Percentiles rank a stretch among this genome's conserved stretches.
Evolutionary conservation across 1,139 yeast genomes (phyloP).

Genomic region (Geotrichum cucujoidarum): DNA sequence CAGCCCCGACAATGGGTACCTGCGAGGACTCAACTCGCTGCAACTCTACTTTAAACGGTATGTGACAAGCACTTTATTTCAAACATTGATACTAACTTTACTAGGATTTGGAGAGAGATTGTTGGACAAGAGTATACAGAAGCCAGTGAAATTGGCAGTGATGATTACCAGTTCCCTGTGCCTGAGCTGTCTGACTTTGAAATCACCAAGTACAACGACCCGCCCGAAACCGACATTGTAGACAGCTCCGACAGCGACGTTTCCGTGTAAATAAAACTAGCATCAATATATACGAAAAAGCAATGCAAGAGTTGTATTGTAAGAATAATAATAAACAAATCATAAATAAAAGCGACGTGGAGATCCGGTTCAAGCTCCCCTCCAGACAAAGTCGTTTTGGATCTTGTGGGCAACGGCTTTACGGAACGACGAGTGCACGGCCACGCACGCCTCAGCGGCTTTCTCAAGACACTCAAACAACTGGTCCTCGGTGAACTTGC

Average conservation of each 20-base stretch:
- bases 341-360: not conserved
- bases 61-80: not conserved
- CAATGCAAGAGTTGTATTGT: too few species aligned
- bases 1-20: slow-evolving; percentile 73
- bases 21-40: slow-evolving; percentile 71
- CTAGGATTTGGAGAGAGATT: slow-evolving; percentile 27
- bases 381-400: slow-evolving; percentile 56
- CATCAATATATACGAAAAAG: too few species aligned
- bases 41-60: slow-evolving; percentile 48
- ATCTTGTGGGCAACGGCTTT: slow-evolving; percentile 47
- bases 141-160: not conserved
- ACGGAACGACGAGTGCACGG: slow-evolving; percentile 46
- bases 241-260: slow-evolving; percentile 11
- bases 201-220: slow-evolving; percentile 4
- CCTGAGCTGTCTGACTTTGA: slow-evolving; percentile 12
- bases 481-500: slow-evolving; percentile 57
- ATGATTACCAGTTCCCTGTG: not conserved
- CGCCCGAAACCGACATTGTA: not conserved
- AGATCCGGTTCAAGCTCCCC: slow-evolving; percentile 22
- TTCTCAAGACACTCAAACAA: slow-evolving; percentile 40
- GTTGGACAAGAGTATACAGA: slow-evolving; percentile 20
- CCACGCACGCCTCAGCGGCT: slow-evolving; percentile 47
- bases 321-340: too few species aligned
- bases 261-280: slow-evolving; percentile 17
- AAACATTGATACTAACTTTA: not conserved